Conservation (phyloP, 768 basidiomycete species). For the Guyanaporus albipodus region DNA sequence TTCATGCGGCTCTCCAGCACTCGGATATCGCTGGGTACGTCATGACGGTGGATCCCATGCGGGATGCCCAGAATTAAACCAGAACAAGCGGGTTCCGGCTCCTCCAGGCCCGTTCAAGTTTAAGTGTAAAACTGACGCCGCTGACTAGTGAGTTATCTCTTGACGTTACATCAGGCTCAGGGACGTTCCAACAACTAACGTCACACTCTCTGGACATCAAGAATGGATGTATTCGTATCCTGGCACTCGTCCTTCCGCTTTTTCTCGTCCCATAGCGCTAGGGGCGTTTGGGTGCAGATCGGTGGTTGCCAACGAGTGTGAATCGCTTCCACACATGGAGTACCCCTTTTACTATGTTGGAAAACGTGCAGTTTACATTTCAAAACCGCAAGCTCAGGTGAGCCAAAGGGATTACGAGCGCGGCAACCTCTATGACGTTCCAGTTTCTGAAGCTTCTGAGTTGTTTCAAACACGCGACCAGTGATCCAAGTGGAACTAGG, state of each 20-base stretch:
- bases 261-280: neutral
- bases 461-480: neutral
- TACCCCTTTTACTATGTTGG: neutral
- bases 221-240: neutral
- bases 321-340: neutral
- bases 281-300: neutral
- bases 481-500: neutral
- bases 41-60: too few species aligned
- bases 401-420: neutral
- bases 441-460: conserved; percentile 1
- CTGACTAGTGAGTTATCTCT: neutral
- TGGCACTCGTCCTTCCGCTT: neutral
- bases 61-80: neutral
- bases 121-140: conserved; percentile 5
- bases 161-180: conserved; percentile 11
- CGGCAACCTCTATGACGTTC: neutral
- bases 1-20: too few species aligned
- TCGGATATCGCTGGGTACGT: too few species aligned
- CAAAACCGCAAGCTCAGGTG: neutral
- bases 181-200: neutral
- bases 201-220: neutral
- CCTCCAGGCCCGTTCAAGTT: neutral
- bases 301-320: neutral
- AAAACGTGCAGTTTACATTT: neutral
- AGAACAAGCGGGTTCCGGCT: neutral